Base-by-base conservation (phyloP, 2,329 filamentous ascomycete species). In the Acephala macrosclerotiorum region DNA sequence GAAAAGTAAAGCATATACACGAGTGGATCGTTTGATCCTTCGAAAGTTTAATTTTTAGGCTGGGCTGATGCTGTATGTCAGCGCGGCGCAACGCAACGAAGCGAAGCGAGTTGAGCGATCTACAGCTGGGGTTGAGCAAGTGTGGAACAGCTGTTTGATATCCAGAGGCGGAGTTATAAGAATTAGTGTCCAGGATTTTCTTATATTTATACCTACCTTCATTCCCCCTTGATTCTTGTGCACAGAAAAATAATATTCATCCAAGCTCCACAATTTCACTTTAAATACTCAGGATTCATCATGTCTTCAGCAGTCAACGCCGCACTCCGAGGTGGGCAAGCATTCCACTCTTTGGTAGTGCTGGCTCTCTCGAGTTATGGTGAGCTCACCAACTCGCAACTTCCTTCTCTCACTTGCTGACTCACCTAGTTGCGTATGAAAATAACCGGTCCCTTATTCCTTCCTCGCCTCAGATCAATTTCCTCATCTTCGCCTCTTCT, bases 291-390 rank as follows among this genome's bases (percentile, higher is more conserved):
- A 56, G 36, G 55, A 22, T 36, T 53, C 45, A 38, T 20, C 22
- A 62, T 62, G 51, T 47, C 51, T 57, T 38, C 38, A 18, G 45
- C 22, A 33, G 26, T 49, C 18, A 20, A 57, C 3, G 36, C 57
- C 1, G 36, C 51, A 11, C 60, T 62, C 20, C 60, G 60, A 3
- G 56, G 33, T 14, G 42, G 40, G 51, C 53, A 62, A 25, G 26
- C 38, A 1, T 33, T 58, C n/a, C 45, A 57, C n/a, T 62, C 53
- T 49, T 12, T 62, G 26, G 38, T 57, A 1, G 60, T 62, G 26
- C 40, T 62, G 1, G 51, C 20, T 25, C 60, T 62, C 25, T 62
- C 60, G 1, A 57, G 51, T n/a, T 62, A 62, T 57, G 51, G 60
- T 62, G 20, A 14, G 26, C n/a, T 35, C 12, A 8, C 18, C 16